Evolutionary conservation across 176 grass and related monocot species (phyloP).

Genomic region (Ananas comosus): DNA sequence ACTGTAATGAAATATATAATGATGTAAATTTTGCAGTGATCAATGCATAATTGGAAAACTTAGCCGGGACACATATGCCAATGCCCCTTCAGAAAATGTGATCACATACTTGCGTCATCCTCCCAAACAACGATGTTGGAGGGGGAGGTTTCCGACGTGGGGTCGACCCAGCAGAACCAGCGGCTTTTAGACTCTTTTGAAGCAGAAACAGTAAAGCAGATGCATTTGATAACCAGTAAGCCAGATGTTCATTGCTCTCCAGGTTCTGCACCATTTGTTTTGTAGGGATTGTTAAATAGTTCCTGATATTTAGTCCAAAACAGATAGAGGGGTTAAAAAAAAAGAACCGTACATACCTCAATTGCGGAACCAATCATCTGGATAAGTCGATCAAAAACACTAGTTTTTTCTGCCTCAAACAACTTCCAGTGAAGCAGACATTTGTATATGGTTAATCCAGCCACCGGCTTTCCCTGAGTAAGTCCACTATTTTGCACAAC

Average conservation of each 20-base stretch:
- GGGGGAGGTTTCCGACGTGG: conserved; percentile 47
- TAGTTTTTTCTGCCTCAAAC: conserved; percentile 90
- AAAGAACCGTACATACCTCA: conserved; percentile 44
- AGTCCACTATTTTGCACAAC: conserved; percentile 65
- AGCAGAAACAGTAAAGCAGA: conserved; percentile 81
- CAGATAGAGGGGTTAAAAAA: not conserved
- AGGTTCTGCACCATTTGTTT: conserved; percentile 36
- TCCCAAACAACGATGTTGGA: conserved; percentile 77
- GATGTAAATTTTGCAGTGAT: not conserved
- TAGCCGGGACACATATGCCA: too few species aligned
- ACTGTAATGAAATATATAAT: too few species aligned
- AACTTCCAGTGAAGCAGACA: conserved; percentile 93
- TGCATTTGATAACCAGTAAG: conserved; percentile 89
- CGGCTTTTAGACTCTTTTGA: conserved; percentile 78
- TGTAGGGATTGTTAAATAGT: not conserved
- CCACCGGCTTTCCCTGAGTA: conserved; percentile 67
- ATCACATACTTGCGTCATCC: conserved; percentile 44
- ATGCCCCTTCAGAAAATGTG: not conserved
- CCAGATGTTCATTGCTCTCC: conserved; percentile 72
- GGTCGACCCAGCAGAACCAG: conserved; percentile 29
- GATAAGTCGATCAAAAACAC: conserved; percentile 70
- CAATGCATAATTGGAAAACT: not conserved
- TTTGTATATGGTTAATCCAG: conserved; percentile 86
- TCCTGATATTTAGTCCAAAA: conserved; percentile 9
- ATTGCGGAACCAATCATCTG: conserved; percentile 87